Percentiles rank a stretch among this genome's conserved stretches.
These are phyloP conservation scores for Talaromyces marneffei DNA, from an alignment of 2,329 filamentous ascomycete genomes.

Conservation along the genomic window DNA sequence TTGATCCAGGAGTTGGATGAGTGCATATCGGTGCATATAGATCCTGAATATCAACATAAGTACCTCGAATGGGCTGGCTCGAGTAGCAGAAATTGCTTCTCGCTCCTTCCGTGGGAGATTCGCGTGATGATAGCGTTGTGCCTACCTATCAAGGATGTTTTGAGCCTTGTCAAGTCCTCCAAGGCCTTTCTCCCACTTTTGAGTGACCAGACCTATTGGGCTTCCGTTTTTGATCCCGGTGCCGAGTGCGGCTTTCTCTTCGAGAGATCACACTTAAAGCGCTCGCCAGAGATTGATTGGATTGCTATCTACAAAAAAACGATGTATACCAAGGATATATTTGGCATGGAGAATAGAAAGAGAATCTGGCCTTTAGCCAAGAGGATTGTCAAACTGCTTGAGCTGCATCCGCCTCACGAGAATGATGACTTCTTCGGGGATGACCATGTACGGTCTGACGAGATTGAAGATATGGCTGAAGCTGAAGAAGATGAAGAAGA, in stretches of 20 bases:
- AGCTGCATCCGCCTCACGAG: not conserved
- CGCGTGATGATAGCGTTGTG: constrained; percentile 8
- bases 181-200: constrained; percentile 10
- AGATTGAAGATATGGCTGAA: not conserved
- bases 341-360: constrained; percentile 19
- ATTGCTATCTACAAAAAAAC: constrained; percentile 2
- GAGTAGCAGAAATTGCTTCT: constrained; percentile 2
- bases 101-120: constrained; percentile 12
- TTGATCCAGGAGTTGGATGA: not conserved
- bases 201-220: constrained; percentile 13
- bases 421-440: not conserved
- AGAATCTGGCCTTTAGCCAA: constrained; percentile 13
- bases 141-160: constrained; percentile 4
- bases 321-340: constrained; percentile 20
- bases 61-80: not conserved
- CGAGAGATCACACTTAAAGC: not conserved
- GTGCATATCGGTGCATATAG: not conserved
- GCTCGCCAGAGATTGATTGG: constrained; percentile 5
- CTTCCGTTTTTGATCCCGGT: constrained; percentile 1
- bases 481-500: not conserved
- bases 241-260: constrained; percentile 13
- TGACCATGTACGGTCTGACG: not conserved
- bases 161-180: constrained; percentile 4
- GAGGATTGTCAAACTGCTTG: not conserved
- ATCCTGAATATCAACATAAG: not conserved